Conservation (phyloP, 805 yeast genomes). For the Teunomyces cretensis region DNA sequence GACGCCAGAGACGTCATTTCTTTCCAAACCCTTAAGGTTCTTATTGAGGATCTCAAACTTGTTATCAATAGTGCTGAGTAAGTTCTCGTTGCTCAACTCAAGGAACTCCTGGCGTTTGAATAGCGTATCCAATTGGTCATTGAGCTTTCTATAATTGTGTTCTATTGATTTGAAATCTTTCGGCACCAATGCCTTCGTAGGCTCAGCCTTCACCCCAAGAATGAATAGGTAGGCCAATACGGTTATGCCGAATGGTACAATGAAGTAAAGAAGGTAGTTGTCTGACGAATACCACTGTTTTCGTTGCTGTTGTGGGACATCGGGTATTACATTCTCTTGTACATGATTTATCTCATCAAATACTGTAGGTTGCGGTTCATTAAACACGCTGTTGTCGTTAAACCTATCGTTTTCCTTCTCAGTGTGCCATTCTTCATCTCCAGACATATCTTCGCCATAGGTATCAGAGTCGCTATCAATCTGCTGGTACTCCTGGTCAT, state of each 20-base stretch:
- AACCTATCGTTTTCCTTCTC: background rate
- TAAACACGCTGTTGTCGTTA: background rate
- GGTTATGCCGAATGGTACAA: background rate
- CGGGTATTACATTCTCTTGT: conserved; percentile 1
- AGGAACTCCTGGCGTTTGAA: conserved; percentile 18
- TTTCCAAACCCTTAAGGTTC: conserved; percentile 12
- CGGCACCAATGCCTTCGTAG: background rate
- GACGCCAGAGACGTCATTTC: conserved; percentile 14
- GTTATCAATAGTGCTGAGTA: conserved; percentile 11
- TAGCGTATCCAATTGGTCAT: conserved; percentile 7
- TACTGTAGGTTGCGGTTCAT: background rate
- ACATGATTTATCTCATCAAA: conserved; percentile 1
- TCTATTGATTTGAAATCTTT: conserved; percentile 2
- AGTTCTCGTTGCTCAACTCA: conserved; percentile 15
- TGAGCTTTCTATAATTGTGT: conserved; percentile 1
- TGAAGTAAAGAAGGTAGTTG: background rate
- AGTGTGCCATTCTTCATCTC: conserved; percentile 5
- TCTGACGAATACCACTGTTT: background rate
- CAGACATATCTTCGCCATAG: conserved; percentile 13
- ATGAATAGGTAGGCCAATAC: background rate
- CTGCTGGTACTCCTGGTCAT: conserved; percentile 7
- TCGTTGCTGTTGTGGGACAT: background rate
- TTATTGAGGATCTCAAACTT: conserved; percentile 17
- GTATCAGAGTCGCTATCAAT: conserved; percentile 9
- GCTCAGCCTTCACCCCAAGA: background rate